Base-by-base conservation (phyloP, 108 stramenopile genomes). In the Parmales sp. region DNA sequence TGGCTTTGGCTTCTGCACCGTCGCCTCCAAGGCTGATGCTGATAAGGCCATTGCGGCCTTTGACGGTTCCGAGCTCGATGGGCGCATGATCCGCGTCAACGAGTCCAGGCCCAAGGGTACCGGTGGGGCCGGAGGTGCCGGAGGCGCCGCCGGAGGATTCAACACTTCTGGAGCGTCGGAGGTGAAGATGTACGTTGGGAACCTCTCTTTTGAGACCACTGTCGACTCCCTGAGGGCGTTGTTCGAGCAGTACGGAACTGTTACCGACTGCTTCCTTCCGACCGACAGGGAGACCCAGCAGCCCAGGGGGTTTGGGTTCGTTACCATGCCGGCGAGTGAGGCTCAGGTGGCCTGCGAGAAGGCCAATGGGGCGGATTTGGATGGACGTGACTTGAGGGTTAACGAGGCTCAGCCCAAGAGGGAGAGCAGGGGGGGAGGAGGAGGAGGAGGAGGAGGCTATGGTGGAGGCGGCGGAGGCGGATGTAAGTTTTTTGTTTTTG, bases 151-250 rank as follows among this genome's bases (percentile, higher is more conserved):
- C n/a, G 50, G 50, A 20, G 38, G 34, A 23, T 67, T 67, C 66
- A 67, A 67, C 66, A 7, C 44, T 9, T 38, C 66, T 31, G 66
- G 66, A 23, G 39, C 54, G 37, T 38, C 39, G 67, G 67, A 60
- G 63, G 78, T 78, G 69, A 92, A 92, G 77, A 86, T 96, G 39
- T 96, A 90, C 74, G 91, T 96, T 64, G 93, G 95, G 9, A 92
- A 92, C 64, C 77, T 96, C n/a, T 87, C 90, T 7, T 94, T 87
- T 88, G 88, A 91, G 73, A 93, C 88, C 7, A 89, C 86, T 45
- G 90, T 93, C 83, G 86, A 88, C 80, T 85, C 88, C 46, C 74
- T 96, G 19, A 82, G 89, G 68, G 77, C 86, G 43, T 81, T 91
- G 38, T 96, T 96, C 80, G 76, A 76, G 67, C 80, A 86, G 45